Evolutionary conservation across 2,329 filamentous ascomycete genomes (phyloP), one percentile per base, ranked within the genome.

Genomic region (Stagonosporopsis vannaccii): DNA sequence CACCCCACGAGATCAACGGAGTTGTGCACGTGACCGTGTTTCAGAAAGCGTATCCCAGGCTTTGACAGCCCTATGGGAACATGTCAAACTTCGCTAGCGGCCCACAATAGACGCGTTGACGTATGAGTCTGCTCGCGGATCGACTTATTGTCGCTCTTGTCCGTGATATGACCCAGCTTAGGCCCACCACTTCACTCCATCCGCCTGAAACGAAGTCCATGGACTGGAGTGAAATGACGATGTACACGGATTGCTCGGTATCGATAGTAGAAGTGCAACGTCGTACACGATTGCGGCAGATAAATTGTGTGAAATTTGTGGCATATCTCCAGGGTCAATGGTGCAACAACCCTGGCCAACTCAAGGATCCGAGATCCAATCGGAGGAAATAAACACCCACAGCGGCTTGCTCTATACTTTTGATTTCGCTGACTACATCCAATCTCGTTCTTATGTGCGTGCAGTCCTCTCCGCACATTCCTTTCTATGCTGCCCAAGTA

Each of bases 291-390:
- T 33, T 20, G 53, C 42, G 42, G 47, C 53, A 58, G 51, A 58
- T 72, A 70, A 44, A 70, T 71, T 69, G 54, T 50, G 35, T 63
- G 53, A 61, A 57, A 63, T 65, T 43, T 51, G 52, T 48, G 45
- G 30, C 25, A 57, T 56, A 57, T 61, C 8, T 63, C 61, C 53
- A 47, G 60, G 60, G 59, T 59, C 55, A 55, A 19, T 58, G 37
- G 48, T 62, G 41, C 45, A 22, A 63, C 45, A 35, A 33, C 42
- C 53, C 32, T 51, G 54, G 40, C 20, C 25, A 32, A 37, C 28
- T 22, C 23, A 22, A 46, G 25, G 17, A 28, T 28, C 37, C 33
- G 40, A 39, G 43, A 20, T 26, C 55, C 49, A 59, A 61, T 51
- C 25, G 25, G 37, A 48, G 20, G 19, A 45, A 19, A 30, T 6